Percentiles rank a stretch among this genome's conserved stretches.
These are phyloP conservation scores for Tuber calosporum DNA, from an alignment of 495 filamentous ascomycete genomes.

Conservation along the genomic window DNA sequence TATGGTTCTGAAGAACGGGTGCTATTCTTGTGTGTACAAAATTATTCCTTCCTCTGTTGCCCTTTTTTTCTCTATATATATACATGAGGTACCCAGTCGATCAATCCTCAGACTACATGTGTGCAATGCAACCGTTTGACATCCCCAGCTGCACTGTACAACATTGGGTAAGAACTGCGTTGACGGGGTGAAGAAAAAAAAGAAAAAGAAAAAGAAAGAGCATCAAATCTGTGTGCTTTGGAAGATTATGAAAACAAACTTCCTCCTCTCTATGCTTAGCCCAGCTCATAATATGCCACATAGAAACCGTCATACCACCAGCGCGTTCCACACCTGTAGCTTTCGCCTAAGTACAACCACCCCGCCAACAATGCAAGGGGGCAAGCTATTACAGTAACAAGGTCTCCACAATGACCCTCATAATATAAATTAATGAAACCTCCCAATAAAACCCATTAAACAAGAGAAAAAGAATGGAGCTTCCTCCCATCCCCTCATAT, in stretches of 20 bases:
- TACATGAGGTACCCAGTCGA: not conserved
- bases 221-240: slow-evolving; percentile 3
- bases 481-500: slow-evolving; percentile 8
- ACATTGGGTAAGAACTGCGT: not conserved
- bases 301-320: not conserved
- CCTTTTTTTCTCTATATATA: not conserved
- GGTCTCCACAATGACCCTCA: slow-evolving; percentile 3
- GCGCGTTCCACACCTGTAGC: not conserved
- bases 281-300: not conserved
- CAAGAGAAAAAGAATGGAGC: slow-evolving; percentile 5
- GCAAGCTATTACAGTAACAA: not conserved
- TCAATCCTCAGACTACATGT: not conserved
- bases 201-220: not conserved
- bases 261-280: slow-evolving; percentile 10
- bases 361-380: not conserved
- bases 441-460: slow-evolving; percentile 10
- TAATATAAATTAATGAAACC: slow-evolving; percentile 16
- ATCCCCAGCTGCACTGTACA: not conserved
- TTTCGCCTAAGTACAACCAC: slow-evolving; percentile 13
- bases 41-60: not conserved
- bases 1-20: not conserved
- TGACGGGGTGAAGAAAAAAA: slow-evolving; percentile 6
- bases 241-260: slow-evolving; percentile 6
- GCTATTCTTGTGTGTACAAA: not conserved
- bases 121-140: not conserved